Percentiles rank a stretch among this genome's conserved stretches.
Conservation (phyloP, 306 rosid species). For the Dryas drummondii region DNA sequence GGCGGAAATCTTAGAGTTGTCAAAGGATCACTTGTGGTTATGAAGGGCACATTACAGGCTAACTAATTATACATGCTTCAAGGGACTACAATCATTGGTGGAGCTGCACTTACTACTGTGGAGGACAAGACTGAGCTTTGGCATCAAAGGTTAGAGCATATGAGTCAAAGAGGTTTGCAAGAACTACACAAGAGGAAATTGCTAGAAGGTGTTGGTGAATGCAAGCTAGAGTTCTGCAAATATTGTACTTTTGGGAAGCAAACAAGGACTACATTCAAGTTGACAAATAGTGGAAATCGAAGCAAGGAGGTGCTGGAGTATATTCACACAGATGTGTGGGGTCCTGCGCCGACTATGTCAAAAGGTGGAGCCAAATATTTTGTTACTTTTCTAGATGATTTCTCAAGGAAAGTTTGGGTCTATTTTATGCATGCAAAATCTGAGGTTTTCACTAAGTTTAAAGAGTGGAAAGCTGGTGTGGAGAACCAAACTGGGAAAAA, state of each 20-base stretch:
- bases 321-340: no score
- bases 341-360: no score
- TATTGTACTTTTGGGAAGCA: no score
- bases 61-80: background rate
- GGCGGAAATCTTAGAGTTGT: no score
- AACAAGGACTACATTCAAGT: no score
- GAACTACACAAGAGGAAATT: background rate
- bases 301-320: no score
- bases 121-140: background rate
- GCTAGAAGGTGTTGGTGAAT: no score
- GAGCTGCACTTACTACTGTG: background rate
- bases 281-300: no score
- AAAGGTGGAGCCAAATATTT: no score
- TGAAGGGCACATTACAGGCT: background rate
- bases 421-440: background rate
- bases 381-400: no score
- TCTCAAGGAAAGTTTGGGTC: no score
- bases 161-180: background rate
- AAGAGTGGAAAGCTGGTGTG: background rate
- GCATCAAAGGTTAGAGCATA: background rate
- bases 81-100: background rate
- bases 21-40: background rate
- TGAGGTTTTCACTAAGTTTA: background rate
- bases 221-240: no score
- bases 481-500: background rate